Evolutionary conservation across 108 stramenopile species (phyloP), one percentile per base, ranked within the genome.

Genomic region (Seminavis robusta): DNA sequence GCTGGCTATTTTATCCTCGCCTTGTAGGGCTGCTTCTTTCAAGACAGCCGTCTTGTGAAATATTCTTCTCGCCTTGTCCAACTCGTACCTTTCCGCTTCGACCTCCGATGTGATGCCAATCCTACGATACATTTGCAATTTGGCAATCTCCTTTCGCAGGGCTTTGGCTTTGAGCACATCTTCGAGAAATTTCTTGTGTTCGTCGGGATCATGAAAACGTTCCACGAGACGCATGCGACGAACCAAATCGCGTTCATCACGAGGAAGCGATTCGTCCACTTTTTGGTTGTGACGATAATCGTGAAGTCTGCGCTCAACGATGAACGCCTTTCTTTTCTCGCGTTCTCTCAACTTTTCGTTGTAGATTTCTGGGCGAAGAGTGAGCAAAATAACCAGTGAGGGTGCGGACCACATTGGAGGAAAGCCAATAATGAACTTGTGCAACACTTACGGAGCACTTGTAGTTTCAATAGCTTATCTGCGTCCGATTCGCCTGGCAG

Each of bases 101-200:
- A 78, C 82, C 31, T 89, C 56, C 16, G 90, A 73, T 2, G 54
- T 69, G 28, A 94, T 87, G 28, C 94, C 94, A 53, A 94, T 73
- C 4, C 88, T 73, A 27, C 89, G 85, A 60, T 90, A 94, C 77
- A 83, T 87, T 84, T 94, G 89, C 37, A 98, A 84, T 56, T 90
- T 88, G 60, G 92, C 93, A 63, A 98, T 98, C 61, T 95, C 93
- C 59, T 93, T 92, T 31, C 94, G 78, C 16, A 96, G 69, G 28
- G 76, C 59, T 57, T 91, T 87, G 4, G 93, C 91, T 47, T 84
- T 74, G 15, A 96, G 59, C 15, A 96, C 71, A 45, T 92, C 84
- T 7, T 64, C 47, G 33, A 96, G 59, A 51, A 97, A 90, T 50
- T 71, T 56, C 44, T 95, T 82, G 67, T 96, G 92, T 58, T 96